Evolutionary conservation across 371 early-diverging fungal species (phyloP).

Genomic region (Parasitella parasitica): DNA sequence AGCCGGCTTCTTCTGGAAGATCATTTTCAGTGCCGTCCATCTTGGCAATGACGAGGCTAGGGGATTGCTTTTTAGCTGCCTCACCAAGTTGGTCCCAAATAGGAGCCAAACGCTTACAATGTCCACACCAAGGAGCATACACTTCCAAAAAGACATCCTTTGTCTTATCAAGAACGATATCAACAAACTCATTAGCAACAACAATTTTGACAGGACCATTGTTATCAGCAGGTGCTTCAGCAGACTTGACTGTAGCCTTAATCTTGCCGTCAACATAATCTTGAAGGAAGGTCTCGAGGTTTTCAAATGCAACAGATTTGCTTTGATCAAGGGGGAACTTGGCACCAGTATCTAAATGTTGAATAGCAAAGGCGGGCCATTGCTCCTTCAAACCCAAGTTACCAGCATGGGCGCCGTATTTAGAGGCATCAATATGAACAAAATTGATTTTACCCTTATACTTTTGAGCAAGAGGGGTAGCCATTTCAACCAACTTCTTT

Average conservation of each 20-base stretch:
- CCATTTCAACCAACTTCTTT: conserved; percentile 46
- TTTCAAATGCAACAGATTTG: conserved; percentile 58
- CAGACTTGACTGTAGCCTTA: conserved; percentile 81
- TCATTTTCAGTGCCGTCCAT: conserved; percentile 96
- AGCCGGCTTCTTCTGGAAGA: conserved; percentile 71
- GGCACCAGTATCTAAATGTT: conserved; percentile 62
- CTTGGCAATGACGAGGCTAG: conserved; percentile 84
- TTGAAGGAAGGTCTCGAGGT: conserved; percentile 62
- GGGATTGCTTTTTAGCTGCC: conserved; percentile 28
- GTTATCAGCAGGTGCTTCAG: conserved; percentile 80
- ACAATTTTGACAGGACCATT: conserved; percentile 87
- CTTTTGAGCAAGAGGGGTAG: conserved; percentile 79
- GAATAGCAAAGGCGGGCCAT: conserved; percentile 94
- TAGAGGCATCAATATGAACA: conserved; percentile 85
- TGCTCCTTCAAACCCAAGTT: conserved; percentile 78
- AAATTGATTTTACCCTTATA: conserved; percentile 83
- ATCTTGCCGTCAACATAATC: conserved; percentile 71
- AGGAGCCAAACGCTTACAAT: conserved; percentile 90
- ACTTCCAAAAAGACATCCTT: conserved; percentile 95
- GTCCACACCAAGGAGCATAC: conserved; percentile 94
- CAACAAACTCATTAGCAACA: conserved; percentile 79
- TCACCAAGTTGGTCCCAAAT: conserved; percentile 77
- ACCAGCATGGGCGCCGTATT: conserved; percentile 84
- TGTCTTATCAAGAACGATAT: conserved; percentile 77
- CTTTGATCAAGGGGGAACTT: conserved; percentile 84